Base-by-base conservation (phyloP, 1,284 basidiomycete genomes). In the Ganoderma sp. region DNA sequence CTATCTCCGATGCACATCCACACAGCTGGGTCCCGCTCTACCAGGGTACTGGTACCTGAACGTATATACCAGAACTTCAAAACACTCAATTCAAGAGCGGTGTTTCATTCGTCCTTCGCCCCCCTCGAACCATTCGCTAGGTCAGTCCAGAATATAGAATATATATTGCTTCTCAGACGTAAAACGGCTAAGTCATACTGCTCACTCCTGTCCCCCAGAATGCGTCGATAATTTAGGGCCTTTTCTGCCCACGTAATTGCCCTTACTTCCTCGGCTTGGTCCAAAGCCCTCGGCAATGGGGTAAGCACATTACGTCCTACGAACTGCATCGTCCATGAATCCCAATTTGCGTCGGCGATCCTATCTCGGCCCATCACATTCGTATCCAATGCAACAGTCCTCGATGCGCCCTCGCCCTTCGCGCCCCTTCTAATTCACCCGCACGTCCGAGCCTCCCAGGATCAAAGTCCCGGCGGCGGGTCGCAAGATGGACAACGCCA, bases 381-480 rank as follows among this genome's bases (percentile, higher is more conserved):
- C 10, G 22, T 25, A 52, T 52, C 48, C 48, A 34, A 15, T 15
- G 28, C 14, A 17, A 56, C 52, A 25, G 10, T 52, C 12, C 22
- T n/a, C 22, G 22, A 52, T 28, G 8, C 10, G 37, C 48, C n/a
- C 22, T 52, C 19, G 39, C 41, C 22, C 25, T 28, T 28, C 25
- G 25, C 25, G 25, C 25, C 32, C 8, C 58, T 42, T 42, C 58
- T 60, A 60, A 12, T 43, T 41, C 39, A 59, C 39, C 58, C 22
- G 39, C 8, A 41, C 17, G 39, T 60, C 56, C 56, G 56, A 58
- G 19, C 8, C 34, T 58, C 56, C 37, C 58, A 60, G 58, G 41
- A 60, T 41, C 58, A 60, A 60, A 15, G 41, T 25, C 22, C 56
- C 32, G 17, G 56, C 32, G 17, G 56, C 28, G 34, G 56, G 56